Evolutionary conservation across 23 red algal genomes (phyloP), one percentile per base, ranked within the genome.

Genomic region (Cyanidioschyzon merolae): DNA sequence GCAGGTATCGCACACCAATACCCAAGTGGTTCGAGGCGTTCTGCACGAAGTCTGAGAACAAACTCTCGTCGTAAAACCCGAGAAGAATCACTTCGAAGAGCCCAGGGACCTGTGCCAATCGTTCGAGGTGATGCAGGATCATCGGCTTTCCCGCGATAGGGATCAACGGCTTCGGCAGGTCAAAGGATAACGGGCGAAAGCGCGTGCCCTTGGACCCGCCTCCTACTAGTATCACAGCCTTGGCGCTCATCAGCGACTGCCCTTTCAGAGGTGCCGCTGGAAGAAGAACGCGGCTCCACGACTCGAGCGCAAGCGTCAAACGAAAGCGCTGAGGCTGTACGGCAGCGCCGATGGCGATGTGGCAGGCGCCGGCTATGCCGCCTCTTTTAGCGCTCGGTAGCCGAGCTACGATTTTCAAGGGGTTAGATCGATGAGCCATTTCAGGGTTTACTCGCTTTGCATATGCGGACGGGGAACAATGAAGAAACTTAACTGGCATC

Each of bases 101-200:
- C 0, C 39, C 40, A n/a, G 71, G 39, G 2, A 85, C 34, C 41
- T 37, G 71, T 3, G 83, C 83, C 57, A 58, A 78, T 2, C 35
- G 74, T 39, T 85, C 74, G 17, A 85, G 34, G 58, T 85, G 83
- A 41, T 85, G 83, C 41, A 41, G 25, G 54, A 85, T 78, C 83
- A 85, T 85, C 18, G 83, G 83, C 39, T 67, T 58, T 1, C 83
- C 83, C 37, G 75, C 83, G 1, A 85, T 34, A 16, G 83, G 83
- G 36, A 85, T 41, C 2, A 85, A 40, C 37, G 83, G 83, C 59
- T 85, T 85, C 57, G 83, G 83, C 27, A 77, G 41, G 76, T 85
- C 83, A 2, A 85, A 37, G 0, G 83, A 85, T 1, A 85, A 74
- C 37, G 83, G 83, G 21, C 83, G 83, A 57, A 85, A 85, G 36